Percentiles rank a stretch among this genome's conserved stretches.
phyloP scores from a whole-genome alignment of 371 early-diverging fungal genomes.

The Apophysomyces variabilis region DNA sequence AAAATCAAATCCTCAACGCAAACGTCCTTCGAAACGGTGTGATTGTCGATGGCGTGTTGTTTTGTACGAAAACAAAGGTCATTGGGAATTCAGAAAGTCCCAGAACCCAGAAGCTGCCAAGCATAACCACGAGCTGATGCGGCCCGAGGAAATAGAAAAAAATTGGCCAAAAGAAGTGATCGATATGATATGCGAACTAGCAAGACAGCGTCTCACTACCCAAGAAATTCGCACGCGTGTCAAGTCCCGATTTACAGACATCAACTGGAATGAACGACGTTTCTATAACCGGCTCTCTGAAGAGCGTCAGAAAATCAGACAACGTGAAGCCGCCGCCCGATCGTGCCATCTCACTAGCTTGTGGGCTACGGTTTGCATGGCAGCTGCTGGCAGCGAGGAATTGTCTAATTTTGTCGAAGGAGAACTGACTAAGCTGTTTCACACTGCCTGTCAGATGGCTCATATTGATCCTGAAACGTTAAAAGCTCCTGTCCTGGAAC shows the following conservation, averaged over 20 bases:
- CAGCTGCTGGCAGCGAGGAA: constrained; percentile 50
- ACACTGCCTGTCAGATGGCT: constrained; percentile 42
- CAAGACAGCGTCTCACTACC: constrained; percentile 57
- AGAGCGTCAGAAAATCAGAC: constrained; percentile 63
- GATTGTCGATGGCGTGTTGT: constrained; percentile 72
- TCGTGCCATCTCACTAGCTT: constrained; percentile 47
- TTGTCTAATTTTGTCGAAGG: constrained; percentile 53
- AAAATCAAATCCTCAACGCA: constrained; percentile 60
- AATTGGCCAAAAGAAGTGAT: constrained; percentile 64
- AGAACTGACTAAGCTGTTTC: constrained; percentile 43
- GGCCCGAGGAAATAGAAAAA: constrained; percentile 65
- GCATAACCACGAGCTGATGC: constrained; percentile 63
- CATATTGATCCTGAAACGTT: constrained; percentile 20
- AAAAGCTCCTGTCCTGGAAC: constrained; percentile 4
- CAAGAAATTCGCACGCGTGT: constrained; percentile 61
- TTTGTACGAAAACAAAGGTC: constrained; percentile 54
- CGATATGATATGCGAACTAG: constrained; percentile 60
- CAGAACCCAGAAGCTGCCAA: constrained; percentile 61
- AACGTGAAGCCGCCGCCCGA: constrained; percentile 55
- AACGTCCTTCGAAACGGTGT: constrained; percentile 63
- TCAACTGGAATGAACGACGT: constrained; percentile 67
- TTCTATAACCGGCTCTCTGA: constrained; percentile 69
- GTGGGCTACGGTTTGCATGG: constrained; percentile 43
- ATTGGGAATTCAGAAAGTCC: constrained; percentile 66
- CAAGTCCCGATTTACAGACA: constrained; percentile 55